phyloP scores from a whole-genome alignment of 108 stramenopile species.

The Nitzschia sp. region DNA sequence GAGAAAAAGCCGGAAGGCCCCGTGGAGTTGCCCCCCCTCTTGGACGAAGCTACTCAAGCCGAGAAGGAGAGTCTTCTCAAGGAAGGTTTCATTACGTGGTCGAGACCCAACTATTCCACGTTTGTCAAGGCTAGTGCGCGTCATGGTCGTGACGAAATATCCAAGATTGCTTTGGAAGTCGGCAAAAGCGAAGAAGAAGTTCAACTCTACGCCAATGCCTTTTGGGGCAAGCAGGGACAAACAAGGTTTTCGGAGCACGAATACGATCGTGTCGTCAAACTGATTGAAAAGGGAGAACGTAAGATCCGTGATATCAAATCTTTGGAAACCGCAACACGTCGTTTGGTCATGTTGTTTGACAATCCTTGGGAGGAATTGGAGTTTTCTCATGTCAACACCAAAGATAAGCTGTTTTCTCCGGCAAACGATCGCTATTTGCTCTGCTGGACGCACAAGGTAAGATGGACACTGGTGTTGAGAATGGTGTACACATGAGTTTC shows the following conservation, averaged over 20 bases:
- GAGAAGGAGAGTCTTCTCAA: slow-evolving; percentile 74
- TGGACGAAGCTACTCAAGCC: slow-evolving; percentile 57
- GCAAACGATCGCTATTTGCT: slow-evolving; percentile 65
- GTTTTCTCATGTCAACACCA: slow-evolving; percentile 70
- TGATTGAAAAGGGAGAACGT: slow-evolving; percentile 80
- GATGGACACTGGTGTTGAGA: slow-evolving; percentile 4
- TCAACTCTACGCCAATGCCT: slow-evolving; percentile 56
- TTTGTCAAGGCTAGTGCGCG: slow-evolving; percentile 78
- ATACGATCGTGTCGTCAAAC: slow-evolving; percentile 81
- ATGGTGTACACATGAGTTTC: neutral
- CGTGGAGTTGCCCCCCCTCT: slow-evolving; percentile 62
- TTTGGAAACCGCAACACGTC: slow-evolving; percentile 62
- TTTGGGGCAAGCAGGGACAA: slow-evolving; percentile 79
- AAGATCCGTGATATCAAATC: slow-evolving; percentile 72
- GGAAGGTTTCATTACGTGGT: slow-evolving; percentile 91
- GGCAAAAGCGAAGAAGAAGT: slow-evolving; percentile 65
- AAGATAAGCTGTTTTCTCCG: slow-evolving; percentile 60
- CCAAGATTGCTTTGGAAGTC: slow-evolving; percentile 74
- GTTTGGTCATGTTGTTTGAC: slow-evolving; percentile 76
- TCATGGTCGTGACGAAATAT: slow-evolving; percentile 45
- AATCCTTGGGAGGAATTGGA: slow-evolving; percentile 88
- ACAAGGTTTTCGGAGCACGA: slow-evolving; percentile 78
- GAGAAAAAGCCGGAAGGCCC: slow-evolving; percentile 13
- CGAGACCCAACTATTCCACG: slow-evolving; percentile 72
- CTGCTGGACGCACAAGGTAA: slow-evolving; percentile 81